These are phyloP conservation scores for peach (Prunus persica) DNA, from an alignment of 306 rosid species.

Conservation along the genomic window Prunus_persica_NCBIv2 NC_034016.1:15546001-15546500, in stretches of 20 bases:
- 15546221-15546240: constrained; percentile 98
- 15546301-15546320: neutral
- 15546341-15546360: no score
- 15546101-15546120: constrained; percentile 96
- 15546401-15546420: neutral
- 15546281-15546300: neutral
- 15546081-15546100: constrained; percentile 85
- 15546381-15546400: neutral
- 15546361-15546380: neutral
- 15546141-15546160: constrained; percentile 96
- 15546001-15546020: neutral
- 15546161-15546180: constrained; percentile 82
- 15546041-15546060: constrained; percentile 94
- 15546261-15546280: neutral
- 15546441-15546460: neutral
- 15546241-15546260: neutral
- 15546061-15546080: constrained; percentile 76
- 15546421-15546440: neutral
- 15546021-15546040: constrained; percentile 68
- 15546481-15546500: neutral
- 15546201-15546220: constrained; percentile 93
- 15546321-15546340: no score
- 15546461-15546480: neutral
- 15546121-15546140: constrained; percentile 91
- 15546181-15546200: constrained; percentile 81